Percentiles rank a stretch among this genome's conserved stretches.
phyloP scores from a whole-genome alignment of 345 rosid species.

The Brassica rapa region DNA sequence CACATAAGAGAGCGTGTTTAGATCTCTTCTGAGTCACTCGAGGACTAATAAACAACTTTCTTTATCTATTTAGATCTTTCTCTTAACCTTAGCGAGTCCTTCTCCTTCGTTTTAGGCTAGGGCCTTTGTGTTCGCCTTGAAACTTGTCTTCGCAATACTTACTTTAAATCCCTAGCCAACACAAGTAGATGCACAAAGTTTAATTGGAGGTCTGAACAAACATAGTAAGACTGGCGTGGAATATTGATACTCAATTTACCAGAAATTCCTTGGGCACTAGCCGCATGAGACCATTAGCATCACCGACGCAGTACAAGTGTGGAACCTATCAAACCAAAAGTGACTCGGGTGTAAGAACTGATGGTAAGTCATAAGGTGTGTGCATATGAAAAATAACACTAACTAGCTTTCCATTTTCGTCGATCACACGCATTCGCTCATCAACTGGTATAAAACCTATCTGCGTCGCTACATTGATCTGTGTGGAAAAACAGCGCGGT shows the following conservation, averaged over 20 bases:
- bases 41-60: background rate
- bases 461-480: conserved; percentile 85
- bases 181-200: conserved; percentile 27
- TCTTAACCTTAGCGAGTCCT: conserved; percentile 87
- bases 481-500: conserved; percentile 25
- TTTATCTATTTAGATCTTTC: background rate
- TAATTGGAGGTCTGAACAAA: background rate
- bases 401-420: conserved; percentile 79
- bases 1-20: conserved; percentile 6
- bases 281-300: conserved; percentile 98
- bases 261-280: conserved; percentile 99
- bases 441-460: conserved; percentile 93
- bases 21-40: background rate
- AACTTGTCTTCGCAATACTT: conserved; percentile 82
- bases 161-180: conserved; percentile 77
- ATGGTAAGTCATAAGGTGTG: background rate
- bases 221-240: background rate
- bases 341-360: background rate
- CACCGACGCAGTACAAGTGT: conserved; percentile 84
- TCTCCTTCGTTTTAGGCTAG: conserved; percentile 99
- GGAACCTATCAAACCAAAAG: conserved; percentile 62
- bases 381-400: conserved; percentile 20
- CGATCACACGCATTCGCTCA: conserved; percentile 83
- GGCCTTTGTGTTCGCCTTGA: conserved; percentile 99
- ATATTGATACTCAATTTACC: conserved; percentile 45